Percentiles rank a stretch among this genome's conserved stretches.
Evolutionary conservation across 352 stramenopile species (phyloP).

Genomic region (Phytophthora pisi): DNA sequence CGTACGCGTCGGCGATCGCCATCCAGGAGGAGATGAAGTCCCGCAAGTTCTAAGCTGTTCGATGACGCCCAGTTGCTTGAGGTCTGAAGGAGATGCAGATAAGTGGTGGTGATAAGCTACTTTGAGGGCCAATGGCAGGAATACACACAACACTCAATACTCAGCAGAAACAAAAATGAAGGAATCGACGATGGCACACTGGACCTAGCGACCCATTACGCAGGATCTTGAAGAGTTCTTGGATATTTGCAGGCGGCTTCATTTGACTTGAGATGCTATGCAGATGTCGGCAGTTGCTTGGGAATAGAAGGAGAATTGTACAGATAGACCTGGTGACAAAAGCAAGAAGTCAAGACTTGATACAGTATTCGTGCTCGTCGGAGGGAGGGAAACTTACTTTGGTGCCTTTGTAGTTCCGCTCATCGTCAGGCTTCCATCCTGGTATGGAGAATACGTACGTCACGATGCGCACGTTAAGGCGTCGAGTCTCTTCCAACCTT

Average conservation of each 20-base stretch:
- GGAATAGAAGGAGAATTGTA: slow-evolving; percentile 41
- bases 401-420: slow-evolving; percentile 83
- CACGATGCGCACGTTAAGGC: slow-evolving; percentile 67
- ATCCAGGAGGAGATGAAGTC: slow-evolving; percentile 81
- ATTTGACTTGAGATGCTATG: slow-evolving; percentile 4
- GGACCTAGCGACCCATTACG: slow-evolving; percentile 2
- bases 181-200: slow-evolving; percentile 21
- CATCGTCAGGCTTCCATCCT: slow-evolving; percentile 59
- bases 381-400: slow-evolving; percentile 52
- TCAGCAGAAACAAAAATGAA: slow-evolving; percentile 36
- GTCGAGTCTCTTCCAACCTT: slow-evolving; percentile 73
- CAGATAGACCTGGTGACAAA: slow-evolving; percentile 57
- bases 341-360: background rate
- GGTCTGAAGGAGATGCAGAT: background rate
- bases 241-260: background rate
- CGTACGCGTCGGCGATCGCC: slow-evolving; percentile 84
- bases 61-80: background rate
- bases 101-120: slow-evolving; percentile 8
- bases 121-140: background rate
- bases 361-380: background rate
- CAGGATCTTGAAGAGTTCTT: background rate
- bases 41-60: slow-evolving; percentile 69
- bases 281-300: slow-evolving; percentile 13
- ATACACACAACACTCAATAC: background rate
- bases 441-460: slow-evolving; percentile 87